Base-by-base conservation (phyloP, 2,329 filamentous ascomycete species). In the Colletotrichum sp. region DNA sequence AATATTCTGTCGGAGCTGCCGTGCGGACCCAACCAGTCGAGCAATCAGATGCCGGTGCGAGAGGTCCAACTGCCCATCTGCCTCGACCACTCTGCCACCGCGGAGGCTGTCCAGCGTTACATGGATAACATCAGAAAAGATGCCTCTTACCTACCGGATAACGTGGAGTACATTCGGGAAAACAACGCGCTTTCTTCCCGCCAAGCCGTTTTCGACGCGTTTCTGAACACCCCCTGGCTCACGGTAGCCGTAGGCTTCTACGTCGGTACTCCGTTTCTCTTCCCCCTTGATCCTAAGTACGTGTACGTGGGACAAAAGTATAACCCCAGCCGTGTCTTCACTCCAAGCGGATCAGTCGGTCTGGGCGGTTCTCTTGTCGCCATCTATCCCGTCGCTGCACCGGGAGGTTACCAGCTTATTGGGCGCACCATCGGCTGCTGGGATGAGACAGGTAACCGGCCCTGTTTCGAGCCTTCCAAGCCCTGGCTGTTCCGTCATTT, bases 81-180 rank as follows among this genome's bases (percentile, higher is more conserved):
- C 9, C 79, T 84, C 43, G 78, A 83, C 24, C 82, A 83, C 65
- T 77, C 79, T n/a, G 79, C 79, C 24, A 78, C 81, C 7, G 72
- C 86, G 26, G 87, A 89, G 68, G 90, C 90, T 1, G 87, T 89
- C 0, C 83, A 89, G 72, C 86, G 91, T 12, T 93, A 93, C 81
- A 91, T 90, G 84, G 88, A 89, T 32, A 92, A 89, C 5, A 89
- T 91, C 75, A 86, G 91, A 3, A 89, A 90, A 2, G 88, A 90
- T 32, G 92, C 92, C 2, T 86, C 89, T 1, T 93, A 92, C 75
- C 83, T 93, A 0, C 91, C 91, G 0, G 89, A 92, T 78, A 92
- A 92, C 63, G 84, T 93, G 48, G 86, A 89, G 1, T 93, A 92
- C 71, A 76, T 85, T 8, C 79, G 78, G 7, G 80, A 82, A 43